Percentiles rank a stretch among this genome's conserved stretches.
These are phyloP conservation scores for Scorias spongiosa DNA, from an alignment of 2,329 filamentous ascomycete genomes.

Conservation along the genomic window DNA sequence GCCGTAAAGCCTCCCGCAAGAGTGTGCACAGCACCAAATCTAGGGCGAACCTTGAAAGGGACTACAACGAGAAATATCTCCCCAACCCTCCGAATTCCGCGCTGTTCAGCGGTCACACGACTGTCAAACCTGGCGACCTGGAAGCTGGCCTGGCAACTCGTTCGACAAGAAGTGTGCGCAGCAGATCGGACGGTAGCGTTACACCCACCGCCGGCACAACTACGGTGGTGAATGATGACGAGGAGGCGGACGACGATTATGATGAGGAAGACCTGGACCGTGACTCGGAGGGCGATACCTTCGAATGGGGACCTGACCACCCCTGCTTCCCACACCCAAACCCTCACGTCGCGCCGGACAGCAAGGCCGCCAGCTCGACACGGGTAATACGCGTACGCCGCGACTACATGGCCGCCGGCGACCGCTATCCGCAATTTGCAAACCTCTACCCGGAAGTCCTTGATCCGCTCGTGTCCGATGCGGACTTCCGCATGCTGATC, in stretches of 20 bases:
- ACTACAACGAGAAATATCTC: neutral
- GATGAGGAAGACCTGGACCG: slow-evolving; percentile 23
- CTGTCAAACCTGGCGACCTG: neutral
- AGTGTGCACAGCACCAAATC: slow-evolving; percentile 7
- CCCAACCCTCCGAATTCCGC: neutral
- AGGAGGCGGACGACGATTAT: slow-evolving; percentile 41
- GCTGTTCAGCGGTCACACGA: slow-evolving; percentile 1
- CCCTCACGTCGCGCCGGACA: slow-evolving; percentile 69
- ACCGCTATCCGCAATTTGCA: slow-evolving; percentile 82
- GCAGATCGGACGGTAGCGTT: slow-evolving; percentile 1
- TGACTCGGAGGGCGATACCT: slow-evolving; percentile 11
- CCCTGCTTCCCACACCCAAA: slow-evolving; percentile 91
- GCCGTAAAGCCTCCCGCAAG: slow-evolving; percentile 15
- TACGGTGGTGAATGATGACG: slow-evolving; percentile 18
- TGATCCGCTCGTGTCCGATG: slow-evolving; percentile 70
- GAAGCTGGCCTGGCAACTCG: neutral
- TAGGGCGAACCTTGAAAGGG: neutral
- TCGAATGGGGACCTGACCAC: slow-evolving; percentile 84
- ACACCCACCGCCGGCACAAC: slow-evolving; percentile 2
- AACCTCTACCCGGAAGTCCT: slow-evolving; percentile 95
- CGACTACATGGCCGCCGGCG: slow-evolving; percentile 77
- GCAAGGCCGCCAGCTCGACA: slow-evolving; percentile 58
- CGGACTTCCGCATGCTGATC: slow-evolving; percentile 70
- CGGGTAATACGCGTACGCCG: slow-evolving; percentile 81
- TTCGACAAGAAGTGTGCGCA: slow-evolving; percentile 1